A percentile compares a stretch with the other conserved stretches of the same genome.
These are phyloP conservation scores for Pseudotsuga menziesii DNA, from an alignment of 75 land plant genomes.

Conservation along the genomic window DNA sequence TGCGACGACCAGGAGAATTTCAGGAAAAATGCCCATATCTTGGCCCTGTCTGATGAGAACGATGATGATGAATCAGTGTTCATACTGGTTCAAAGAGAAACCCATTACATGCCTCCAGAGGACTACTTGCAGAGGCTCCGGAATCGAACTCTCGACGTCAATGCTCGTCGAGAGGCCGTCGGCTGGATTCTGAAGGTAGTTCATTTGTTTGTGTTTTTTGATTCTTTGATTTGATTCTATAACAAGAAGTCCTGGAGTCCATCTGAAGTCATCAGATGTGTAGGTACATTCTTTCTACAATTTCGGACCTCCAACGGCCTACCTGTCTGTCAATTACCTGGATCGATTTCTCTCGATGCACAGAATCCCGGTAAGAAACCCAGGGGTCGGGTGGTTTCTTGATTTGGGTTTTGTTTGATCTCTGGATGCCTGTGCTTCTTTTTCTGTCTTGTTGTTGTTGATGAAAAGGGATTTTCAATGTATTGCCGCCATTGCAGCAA, in stretches of 20 bases:
- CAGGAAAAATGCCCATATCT: neutral
- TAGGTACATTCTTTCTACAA: constrained; percentile 56
- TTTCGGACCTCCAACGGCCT: constrained; percentile 55
- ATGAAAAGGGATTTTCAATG: neutral
- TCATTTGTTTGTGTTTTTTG: too few species aligned
- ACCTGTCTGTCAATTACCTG: constrained; percentile 71
- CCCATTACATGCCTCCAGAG: constrained; percentile 22
- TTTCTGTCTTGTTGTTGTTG: neutral
- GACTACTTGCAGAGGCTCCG: constrained; percentile 24
- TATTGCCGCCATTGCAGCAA: constrained; percentile 20
- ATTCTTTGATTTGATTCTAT: neutral
- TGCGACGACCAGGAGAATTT: neutral
- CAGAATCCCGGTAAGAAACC: constrained; percentile 41
- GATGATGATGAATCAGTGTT: constrained; percentile 35
- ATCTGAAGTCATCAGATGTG: neutral
- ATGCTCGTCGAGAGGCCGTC: constrained; percentile 27
- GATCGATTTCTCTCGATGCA: constrained; percentile 62
- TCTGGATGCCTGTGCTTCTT: constrained; percentile 7
- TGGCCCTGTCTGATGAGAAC: neutral
- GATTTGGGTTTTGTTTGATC: neutral
- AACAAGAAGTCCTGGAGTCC: too few species aligned
- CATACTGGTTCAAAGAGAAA: constrained; percentile 22
- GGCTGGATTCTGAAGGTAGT: constrained; percentile 48
- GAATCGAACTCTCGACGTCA: constrained; percentile 17
- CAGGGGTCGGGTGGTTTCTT: constrained; percentile 1